phyloP scores from a whole-genome alignment of 345 rosid species.

The sweet orange (Citrus sinensis) region DNA sequence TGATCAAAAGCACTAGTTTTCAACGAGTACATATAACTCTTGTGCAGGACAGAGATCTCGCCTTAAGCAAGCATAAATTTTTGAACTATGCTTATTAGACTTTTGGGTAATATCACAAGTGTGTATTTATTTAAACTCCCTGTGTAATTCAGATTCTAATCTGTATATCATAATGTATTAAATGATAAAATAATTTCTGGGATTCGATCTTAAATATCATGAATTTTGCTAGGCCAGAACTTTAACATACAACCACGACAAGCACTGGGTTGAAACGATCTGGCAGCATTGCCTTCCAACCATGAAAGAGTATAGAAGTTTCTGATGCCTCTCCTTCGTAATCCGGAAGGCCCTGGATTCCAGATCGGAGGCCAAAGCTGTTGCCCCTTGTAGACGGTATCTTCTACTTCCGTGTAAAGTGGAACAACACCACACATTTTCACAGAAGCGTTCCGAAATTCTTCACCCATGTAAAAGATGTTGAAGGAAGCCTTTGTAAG shows the following conservation, averaged over 20 bases:
- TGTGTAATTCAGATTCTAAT: too few relatives aligned
- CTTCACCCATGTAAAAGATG: background rate
- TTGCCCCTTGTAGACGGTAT: background rate
- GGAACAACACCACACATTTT: background rate
- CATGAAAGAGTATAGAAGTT: background rate
- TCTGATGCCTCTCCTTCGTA: background rate
- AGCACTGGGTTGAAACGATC: background rate
- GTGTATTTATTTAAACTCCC: too few relatives aligned
- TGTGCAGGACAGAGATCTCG: too few relatives aligned
- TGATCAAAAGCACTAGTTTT: too few relatives aligned
- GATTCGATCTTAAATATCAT: background rate
- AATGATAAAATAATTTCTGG: background rate
- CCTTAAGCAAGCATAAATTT: too few relatives aligned
- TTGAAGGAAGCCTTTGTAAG: background rate
- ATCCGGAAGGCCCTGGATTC: background rate
- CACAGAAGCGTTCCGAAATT: background rate
- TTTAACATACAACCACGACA: accelerated
- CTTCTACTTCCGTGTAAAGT: background rate
- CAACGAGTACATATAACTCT: too few relatives aligned
- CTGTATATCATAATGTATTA: too few relatives aligned
- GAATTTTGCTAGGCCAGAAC: background rate
- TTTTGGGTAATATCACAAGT: too few relatives aligned
- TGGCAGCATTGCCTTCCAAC: background rate
- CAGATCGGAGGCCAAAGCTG: background rate
- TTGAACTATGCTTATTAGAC: too few relatives aligned